These are phyloP conservation scores for Lobosporangium transversale DNA, from an alignment of 192 early-diverging fungal species.

Conservation along the genomic window DNA sequence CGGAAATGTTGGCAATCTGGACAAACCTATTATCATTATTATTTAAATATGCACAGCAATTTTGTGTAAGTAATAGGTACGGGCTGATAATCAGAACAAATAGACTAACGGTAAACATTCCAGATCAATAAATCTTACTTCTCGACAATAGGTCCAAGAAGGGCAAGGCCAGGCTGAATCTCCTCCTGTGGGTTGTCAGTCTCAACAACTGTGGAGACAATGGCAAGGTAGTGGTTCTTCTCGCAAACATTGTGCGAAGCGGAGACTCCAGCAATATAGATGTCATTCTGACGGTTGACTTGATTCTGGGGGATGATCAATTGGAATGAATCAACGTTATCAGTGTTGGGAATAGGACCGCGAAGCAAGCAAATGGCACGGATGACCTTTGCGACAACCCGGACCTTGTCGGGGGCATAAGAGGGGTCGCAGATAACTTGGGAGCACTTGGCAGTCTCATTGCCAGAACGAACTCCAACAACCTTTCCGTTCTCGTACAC, in stretches of 20 bases:
- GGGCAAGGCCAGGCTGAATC: conserved; percentile 85
- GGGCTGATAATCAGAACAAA: no score
- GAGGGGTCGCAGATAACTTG: conserved; percentile 97
- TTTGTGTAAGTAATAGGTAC: no score
- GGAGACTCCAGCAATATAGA: conserved; percentile 95
- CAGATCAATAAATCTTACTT: no score
- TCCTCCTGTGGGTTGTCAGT: conserved; percentile 91
- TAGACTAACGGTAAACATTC: no score
- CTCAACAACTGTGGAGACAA: conserved; percentile 97
- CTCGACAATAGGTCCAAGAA: conserved; percentile 91
- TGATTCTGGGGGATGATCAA: conserved; percentile 99
- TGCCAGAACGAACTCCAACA: conserved; percentile 90
- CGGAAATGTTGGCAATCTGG: conserved; percentile 83
- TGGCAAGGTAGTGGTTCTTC: conserved; percentile 90
- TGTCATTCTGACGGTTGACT: conserved; percentile 91
- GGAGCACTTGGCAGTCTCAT: conserved; percentile 83
- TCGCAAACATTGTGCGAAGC: conserved; percentile 92
- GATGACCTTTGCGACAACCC: conserved; percentile 86
- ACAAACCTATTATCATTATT: conserved; percentile 84
- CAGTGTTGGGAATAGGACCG: conserved; percentile 91
- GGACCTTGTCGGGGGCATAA: conserved; percentile 86
- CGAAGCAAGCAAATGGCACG: conserved; percentile 96
- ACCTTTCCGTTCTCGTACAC: conserved; percentile 86
- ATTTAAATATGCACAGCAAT: no score
- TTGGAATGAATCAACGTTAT: conserved; percentile 89